phyloP scores from a whole-genome alignment of 441 rosid species.

The Manihot esculenta region DNA sequence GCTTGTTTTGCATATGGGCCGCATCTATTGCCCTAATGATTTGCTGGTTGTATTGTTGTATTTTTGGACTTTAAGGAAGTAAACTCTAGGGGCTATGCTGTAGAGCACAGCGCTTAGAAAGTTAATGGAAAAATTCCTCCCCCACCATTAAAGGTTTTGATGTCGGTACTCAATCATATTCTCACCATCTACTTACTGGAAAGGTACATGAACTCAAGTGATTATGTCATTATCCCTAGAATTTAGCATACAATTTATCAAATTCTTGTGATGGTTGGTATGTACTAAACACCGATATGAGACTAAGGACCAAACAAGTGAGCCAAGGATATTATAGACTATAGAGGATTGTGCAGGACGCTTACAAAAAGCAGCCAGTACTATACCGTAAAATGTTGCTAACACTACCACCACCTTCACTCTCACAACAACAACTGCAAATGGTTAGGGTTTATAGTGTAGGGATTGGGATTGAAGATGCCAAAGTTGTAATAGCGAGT shows the following conservation, averaged over 20 bases:
- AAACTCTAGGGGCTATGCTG: conserved; percentile 24
- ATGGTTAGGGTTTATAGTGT: conserved; percentile 33
- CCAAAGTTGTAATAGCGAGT: conserved; percentile 29
- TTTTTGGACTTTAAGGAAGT: conserved; percentile 34
- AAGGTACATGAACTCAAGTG: conserved; percentile 34
- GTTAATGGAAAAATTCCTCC: conserved; percentile 33
- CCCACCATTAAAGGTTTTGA: conserved; percentile 23
- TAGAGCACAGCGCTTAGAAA: conserved; percentile 34
- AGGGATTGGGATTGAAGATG: conserved; percentile 31
- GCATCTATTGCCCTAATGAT: no score
- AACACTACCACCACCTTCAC: no score
- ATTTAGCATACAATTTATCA: conserved; percentile 46
- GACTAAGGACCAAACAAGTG: conserved; percentile 34
- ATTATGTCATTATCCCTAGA: conserved; percentile 21
- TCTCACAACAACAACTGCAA: conserved; percentile 24
- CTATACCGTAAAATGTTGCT: no score
- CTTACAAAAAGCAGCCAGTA: conserved; percentile 44
- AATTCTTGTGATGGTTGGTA: conserved; percentile 28
- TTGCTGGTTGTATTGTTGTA: no score
- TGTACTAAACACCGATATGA: conserved; percentile 37
- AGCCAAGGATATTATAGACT: conserved; percentile 45
- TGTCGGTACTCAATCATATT: conserved; percentile 34
- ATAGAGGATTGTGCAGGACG: conserved; percentile 41
- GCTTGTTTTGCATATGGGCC: no score
- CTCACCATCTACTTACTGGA: conserved; percentile 36